Evolutionary conservation across 1,139 yeast species (phyloP).

Genomic region (Candida glucosophila): DNA sequence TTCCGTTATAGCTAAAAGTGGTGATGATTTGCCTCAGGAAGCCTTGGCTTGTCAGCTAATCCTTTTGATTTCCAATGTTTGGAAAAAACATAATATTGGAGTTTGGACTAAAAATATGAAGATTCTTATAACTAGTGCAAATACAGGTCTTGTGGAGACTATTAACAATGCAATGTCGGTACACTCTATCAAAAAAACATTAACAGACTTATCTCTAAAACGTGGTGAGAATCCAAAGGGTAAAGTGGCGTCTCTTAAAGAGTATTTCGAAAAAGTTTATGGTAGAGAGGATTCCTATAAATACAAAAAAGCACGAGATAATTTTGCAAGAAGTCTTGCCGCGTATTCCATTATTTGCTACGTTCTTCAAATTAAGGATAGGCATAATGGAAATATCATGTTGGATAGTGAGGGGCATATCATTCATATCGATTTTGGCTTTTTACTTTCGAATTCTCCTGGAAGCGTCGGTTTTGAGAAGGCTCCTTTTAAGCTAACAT

Average conservation of each 20-base stretch:
- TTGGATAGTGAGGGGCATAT: conserved; percentile 91
- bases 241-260: conserved; percentile 59
- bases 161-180: conserved; percentile 89
- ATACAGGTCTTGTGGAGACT: conserved; percentile 89
- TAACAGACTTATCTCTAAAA: conserved; percentile 64
- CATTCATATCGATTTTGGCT: conserved; percentile 93
- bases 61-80: conserved; percentile 73
- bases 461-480: conserved; percentile 96
- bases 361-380: conserved; percentile 81
- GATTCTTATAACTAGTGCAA: conserved; percentile 82
- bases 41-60: conserved; percentile 96
- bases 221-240: conserved; percentile 63
- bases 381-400: conserved; percentile 96
- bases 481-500: conserved; percentile 88
- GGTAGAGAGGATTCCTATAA: conserved; percentile 48
- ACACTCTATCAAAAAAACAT: conserved; percentile 87
- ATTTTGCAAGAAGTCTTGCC: conserved; percentile 79
- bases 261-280: conserved; percentile 68
- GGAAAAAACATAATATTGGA: conserved; percentile 59
- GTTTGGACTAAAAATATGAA: conserved; percentile 94
- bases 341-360: conserved; percentile 86
- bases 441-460: conserved; percentile 84
- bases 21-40: conserved; percentile 91
- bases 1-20: conserved; percentile 92
- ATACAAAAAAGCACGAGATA: conserved; percentile 67